phyloP scores from a whole-genome alignment of 2,329 filamentous ascomycete genomes.

The Cryphonectria japonica region DNA sequence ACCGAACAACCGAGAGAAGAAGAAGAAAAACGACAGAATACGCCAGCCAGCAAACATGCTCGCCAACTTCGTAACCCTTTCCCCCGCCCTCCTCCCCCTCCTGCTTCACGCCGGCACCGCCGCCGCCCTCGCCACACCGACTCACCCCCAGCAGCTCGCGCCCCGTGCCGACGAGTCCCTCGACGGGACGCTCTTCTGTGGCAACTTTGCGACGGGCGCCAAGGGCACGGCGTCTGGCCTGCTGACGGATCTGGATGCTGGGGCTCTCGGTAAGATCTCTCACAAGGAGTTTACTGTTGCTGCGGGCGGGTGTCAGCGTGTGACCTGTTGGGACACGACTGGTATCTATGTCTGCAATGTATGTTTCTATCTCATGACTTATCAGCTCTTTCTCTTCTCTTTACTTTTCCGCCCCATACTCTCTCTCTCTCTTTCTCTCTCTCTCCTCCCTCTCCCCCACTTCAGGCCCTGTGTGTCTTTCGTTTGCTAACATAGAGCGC shows the following conservation, averaged over 20 bases:
- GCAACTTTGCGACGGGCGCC: slow-evolving; percentile 17
- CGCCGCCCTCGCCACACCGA: neutral
- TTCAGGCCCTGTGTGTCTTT: too few relatives aligned
- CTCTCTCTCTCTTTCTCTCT: neutral
- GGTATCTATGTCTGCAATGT: slow-evolving; percentile 27
- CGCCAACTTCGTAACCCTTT: neutral
- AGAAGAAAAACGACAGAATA: too few relatives aligned
- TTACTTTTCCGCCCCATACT: neutral
- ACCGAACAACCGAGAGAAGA: neutral
- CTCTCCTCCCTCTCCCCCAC: neutral
- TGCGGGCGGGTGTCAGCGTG: slow-evolving; percentile 18
- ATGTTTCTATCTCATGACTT: neutral
- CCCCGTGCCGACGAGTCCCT: slow-evolving; percentile 14
- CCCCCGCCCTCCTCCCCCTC: slow-evolving; percentile 1
- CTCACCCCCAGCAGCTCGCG: neutral
- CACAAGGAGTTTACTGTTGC: neutral
- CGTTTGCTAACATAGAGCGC: neutral
- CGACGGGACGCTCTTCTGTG: slow-evolving; percentile 23
- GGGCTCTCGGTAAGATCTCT: slow-evolving; percentile 11
- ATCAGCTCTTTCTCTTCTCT: neutral
- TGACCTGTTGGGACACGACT: slow-evolving; percentile 21
- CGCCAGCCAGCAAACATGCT: neutral
- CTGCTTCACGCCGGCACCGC: neutral
- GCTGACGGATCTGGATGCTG: slow-evolving; percentile 3
- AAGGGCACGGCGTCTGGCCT: slow-evolving; percentile 8